These are phyloP conservation scores for Taphrina betulina DNA, from an alignment of 1,139 yeast genomes.

Conservation along the genomic window DNA sequence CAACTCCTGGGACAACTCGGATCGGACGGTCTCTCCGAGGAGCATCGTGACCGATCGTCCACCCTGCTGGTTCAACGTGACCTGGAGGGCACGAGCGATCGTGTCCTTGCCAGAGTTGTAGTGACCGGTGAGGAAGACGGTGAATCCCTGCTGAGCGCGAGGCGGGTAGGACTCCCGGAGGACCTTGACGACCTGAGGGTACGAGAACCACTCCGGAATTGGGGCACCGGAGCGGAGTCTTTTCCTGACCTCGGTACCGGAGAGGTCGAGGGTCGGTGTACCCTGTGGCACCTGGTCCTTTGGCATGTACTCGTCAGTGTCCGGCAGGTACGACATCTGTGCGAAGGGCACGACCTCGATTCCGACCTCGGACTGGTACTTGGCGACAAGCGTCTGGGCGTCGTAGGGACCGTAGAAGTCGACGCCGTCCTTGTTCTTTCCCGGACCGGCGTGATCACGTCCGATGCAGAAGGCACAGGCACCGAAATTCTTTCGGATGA, in stretches of 20 bases:
- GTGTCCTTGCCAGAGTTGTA: constrained; percentile 59
- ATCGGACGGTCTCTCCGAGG: constrained; percentile 53
- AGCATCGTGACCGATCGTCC: constrained; percentile 80
- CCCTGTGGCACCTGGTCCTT: constrained; percentile 84
- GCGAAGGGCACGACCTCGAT: constrained; percentile 94
- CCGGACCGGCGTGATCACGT: constrained; percentile 98
- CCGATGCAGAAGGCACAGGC: constrained; percentile 97
- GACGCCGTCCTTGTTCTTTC: constrained; percentile 85
- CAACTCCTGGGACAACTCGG: constrained; percentile 49
- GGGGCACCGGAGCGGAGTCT: constrained; percentile 81
- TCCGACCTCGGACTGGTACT: constrained; percentile 70
- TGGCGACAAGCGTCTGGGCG: constrained; percentile 84
- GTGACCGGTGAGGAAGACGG: constrained; percentile 60
- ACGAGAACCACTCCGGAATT: constrained; percentile 95
- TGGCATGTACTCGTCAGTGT: constrained; percentile 92
- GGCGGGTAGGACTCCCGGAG: constrained; percentile 94
- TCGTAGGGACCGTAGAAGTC: constrained; percentile 97
- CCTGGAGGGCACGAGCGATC: constrained; percentile 81
- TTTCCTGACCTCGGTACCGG: constrained; percentile 92
- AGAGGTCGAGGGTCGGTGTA: constrained; percentile 80
- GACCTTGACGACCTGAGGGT: constrained; percentile 91
- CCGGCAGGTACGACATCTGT: constrained; percentile 95
- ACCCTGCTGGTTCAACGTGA: constrained; percentile 86
- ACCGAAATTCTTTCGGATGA: constrained; percentile 93
- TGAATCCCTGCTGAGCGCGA: constrained; percentile 83